Evolutionary conservation across 2,329 filamentous ascomycete species (phyloP).

Genomic region (Rutstroemia sydowiana): DNA sequence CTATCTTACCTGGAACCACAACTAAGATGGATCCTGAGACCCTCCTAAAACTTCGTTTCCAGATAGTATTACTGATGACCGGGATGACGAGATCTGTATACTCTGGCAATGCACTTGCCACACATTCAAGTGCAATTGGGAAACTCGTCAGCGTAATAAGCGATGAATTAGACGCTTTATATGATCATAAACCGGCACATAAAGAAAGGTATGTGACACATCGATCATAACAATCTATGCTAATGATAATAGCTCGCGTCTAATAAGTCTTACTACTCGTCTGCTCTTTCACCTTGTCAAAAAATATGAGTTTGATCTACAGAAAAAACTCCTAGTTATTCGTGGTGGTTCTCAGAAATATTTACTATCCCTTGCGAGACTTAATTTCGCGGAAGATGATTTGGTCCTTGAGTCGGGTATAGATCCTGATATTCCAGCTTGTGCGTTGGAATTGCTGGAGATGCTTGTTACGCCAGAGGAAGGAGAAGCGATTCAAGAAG

Average conservation of each 20-base stretch:
- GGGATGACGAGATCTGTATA: constrained; percentile 56
- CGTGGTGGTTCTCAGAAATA: constrained; percentile 75
- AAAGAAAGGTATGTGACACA: constrained; percentile 35
- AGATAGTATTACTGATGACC: constrained; percentile 45
- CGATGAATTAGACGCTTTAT: constrained; percentile 58
- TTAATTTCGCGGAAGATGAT: constrained; percentile 80
- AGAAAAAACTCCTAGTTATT: constrained; percentile 61
- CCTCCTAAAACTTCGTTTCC: constrained; percentile 25
- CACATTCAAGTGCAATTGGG: constrained; percentile 63
- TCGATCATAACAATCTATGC: not conserved
- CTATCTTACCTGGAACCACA: constrained; percentile 28
- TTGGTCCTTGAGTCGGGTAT: constrained; percentile 70
- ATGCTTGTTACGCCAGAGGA: constrained; percentile 74
- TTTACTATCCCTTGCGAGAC: constrained; percentile 67
- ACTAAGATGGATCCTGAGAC: constrained; percentile 20
- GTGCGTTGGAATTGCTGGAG: constrained; percentile 76
- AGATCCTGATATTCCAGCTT: constrained; percentile 69
- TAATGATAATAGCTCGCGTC: constrained; percentile 28
- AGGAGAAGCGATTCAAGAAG: constrained; percentile 44
- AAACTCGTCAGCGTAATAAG: constrained; percentile 69
- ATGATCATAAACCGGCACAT: constrained; percentile 36
- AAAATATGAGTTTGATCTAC: constrained; percentile 53
- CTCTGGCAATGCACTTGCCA: constrained; percentile 57
- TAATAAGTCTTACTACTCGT: constrained; percentile 54
- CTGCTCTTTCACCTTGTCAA: constrained; percentile 53